These are phyloP conservation scores for Ophiocordyceps camponoti-leonardi DNA, from an alignment of 2,329 filamentous ascomycete species.

Conservation along the genomic window DNA sequence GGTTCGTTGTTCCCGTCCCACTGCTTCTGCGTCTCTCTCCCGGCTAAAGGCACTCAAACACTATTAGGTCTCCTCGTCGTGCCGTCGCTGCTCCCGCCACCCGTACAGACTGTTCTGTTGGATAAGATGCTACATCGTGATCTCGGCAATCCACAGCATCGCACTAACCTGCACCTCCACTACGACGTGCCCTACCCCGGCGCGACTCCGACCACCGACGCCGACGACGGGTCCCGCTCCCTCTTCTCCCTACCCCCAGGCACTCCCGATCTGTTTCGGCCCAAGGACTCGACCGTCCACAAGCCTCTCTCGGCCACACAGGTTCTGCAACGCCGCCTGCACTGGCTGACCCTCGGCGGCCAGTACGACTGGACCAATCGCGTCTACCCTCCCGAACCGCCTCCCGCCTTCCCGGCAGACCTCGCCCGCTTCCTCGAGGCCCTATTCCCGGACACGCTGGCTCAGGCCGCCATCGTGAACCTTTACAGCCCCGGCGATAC, in stretches of 20 bases:
- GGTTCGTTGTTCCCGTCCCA: slow-evolving; percentile 61
- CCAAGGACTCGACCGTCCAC: slow-evolving; percentile 59
- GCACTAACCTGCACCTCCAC: slow-evolving; percentile 82
- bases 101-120: slow-evolving; percentile 53
- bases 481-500: slow-evolving; percentile 83
- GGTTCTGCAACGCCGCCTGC: slow-evolving; percentile 62
- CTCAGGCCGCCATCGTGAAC: slow-evolving; percentile 88
- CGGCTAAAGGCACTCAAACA: slow-evolving; percentile 45
- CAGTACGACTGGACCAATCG: slow-evolving; percentile 95
- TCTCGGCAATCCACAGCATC: slow-evolving; percentile 53
- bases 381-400: slow-evolving; percentile 50
- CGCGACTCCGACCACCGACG: slow-evolving; percentile 23
- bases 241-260: slow-evolving; percentile 36
- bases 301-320: slow-evolving; percentile 52
- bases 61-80: slow-evolving; percentile 67
- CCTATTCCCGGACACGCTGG: slow-evolving; percentile 59
- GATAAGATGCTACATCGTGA: slow-evolving; percentile 61
- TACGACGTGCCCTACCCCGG: slow-evolving; percentile 48
- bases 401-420: slow-evolving; percentile 60
- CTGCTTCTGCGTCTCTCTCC: slow-evolving; percentile 62
- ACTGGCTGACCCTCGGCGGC: slow-evolving; percentile 87
- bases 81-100: slow-evolving; percentile 53
- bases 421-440: slow-evolving; percentile 48
- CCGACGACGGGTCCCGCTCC: slow-evolving; percentile 14
- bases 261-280: slow-evolving; percentile 37